phyloP scores from a whole-genome alignment of 805 yeast species.

The Metschnikowia bowlesiae region DNA sequence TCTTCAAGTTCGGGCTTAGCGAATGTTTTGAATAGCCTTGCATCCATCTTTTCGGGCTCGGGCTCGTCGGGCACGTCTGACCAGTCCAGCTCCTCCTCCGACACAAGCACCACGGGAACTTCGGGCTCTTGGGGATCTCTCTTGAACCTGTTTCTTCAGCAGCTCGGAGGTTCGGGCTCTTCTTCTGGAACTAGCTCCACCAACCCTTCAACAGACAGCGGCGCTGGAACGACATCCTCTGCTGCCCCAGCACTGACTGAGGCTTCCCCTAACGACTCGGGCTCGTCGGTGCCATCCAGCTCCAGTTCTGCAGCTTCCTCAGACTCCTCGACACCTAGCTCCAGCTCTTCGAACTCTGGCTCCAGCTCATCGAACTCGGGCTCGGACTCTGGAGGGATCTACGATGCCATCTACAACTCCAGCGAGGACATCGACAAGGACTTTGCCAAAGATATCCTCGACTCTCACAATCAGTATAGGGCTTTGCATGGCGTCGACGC shows the following conservation, averaged over 20 bases:
- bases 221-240: not conserved
- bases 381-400: conserved; percentile 12
- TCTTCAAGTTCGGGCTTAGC: conserved; percentile 2
- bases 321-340: not conserved
- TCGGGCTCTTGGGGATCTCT: conserved; percentile 4
- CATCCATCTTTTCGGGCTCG: not conserved
- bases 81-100: not conserved
- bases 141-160: conserved; percentile 5
- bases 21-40: conserved; percentile 1
- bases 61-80: not conserved
- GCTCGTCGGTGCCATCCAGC: not conserved
- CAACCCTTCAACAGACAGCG: not conserved
- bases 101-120: not conserved
- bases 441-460: conserved; percentile 29
- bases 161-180: not conserved
- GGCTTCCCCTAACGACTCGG: not conserved
- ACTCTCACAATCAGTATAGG: conserved; percentile 32
- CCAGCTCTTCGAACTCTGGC: conserved; percentile 1
- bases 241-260: not conserved
- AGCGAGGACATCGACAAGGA: conserved; percentile 20
- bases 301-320: not conserved
- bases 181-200: not conserved
- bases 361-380: conserved; percentile 6
- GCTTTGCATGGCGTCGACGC: conserved; percentile 27
- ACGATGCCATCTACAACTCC: conserved; percentile 19